Evolutionary conservation across 2,329 filamentous ascomycete genomes (phyloP).

Genomic region (Colletotrichum aenigma): DNA sequence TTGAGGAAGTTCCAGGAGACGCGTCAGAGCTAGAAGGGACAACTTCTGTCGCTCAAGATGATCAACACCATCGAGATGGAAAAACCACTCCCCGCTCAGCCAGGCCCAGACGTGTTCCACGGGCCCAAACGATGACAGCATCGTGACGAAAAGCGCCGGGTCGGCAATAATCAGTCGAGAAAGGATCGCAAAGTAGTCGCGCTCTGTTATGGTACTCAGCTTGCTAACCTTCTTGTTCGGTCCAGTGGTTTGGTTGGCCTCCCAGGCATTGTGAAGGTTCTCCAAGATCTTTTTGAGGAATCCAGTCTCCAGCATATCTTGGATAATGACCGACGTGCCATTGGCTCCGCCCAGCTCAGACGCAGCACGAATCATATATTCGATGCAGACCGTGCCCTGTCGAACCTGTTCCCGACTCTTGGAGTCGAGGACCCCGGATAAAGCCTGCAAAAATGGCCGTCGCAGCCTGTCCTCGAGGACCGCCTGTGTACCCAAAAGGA

Average conservation of each 20-base stretch:
- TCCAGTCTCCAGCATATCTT: conserved; percentile 67
- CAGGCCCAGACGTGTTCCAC: conserved; percentile 62
- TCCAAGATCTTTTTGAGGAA: conserved; percentile 69
- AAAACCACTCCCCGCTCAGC: conserved; percentile 70
- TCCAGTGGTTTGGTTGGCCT: conserved; percentile 81
- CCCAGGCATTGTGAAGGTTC: conserved; percentile 70
- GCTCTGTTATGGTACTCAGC: conserved; percentile 77
- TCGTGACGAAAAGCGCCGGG: conserved; percentile 68
- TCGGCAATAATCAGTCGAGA: conserved; percentile 78
- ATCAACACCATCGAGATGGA: conserved; percentile 70
- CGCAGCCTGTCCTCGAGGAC: conserved; percentile 63
- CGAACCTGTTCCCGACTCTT: conserved; percentile 63
- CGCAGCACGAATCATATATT: conserved; percentile 68
- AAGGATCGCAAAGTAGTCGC: conserved; percentile 85
- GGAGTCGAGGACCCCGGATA: conserved; percentile 54
- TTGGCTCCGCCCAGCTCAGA: conserved; percentile 64
- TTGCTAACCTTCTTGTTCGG: conserved; percentile 73
- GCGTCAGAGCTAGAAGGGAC: conserved; percentile 73
- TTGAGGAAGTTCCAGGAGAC: conserved; percentile 68
- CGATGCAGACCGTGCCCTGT: conserved; percentile 64
- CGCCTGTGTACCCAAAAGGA: conserved; percentile 71
- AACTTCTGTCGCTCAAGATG: conserved; percentile 72
- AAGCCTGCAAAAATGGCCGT: conserved; percentile 52
- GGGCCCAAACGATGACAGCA: conserved; percentile 52
- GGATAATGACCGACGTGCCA: conserved; percentile 67